Evolutionary conservation across 768 basidiomycete species (phyloP).

Genomic region (Hysterangium stoloniferum): DNA sequence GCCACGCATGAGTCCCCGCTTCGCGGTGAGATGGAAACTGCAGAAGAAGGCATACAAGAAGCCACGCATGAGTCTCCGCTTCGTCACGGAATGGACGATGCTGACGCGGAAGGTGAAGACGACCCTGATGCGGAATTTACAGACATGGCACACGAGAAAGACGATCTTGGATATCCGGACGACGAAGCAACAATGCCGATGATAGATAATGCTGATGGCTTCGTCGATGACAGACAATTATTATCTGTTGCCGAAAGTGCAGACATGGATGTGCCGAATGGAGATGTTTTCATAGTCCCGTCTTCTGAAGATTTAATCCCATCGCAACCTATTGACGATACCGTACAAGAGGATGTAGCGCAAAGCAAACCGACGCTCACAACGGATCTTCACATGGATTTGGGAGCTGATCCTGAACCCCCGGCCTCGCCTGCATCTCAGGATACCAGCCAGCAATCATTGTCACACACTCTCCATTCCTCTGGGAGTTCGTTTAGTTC

Average conservation of each 20-base stretch:
- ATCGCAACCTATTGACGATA: conserved; percentile 14
- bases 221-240: background rate
- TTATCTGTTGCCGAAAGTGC: background rate
- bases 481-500: conserved; percentile 27
- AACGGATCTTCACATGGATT: background rate
- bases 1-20: conserved; percentile 25
- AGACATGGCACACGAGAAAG: conserved; percentile 5
- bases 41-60: conserved; percentile 39
- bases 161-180: conserved; percentile 1
- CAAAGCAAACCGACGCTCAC: background rate
- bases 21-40: conserved; percentile 32
- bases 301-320: background rate
- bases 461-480: conserved; percentile 8
- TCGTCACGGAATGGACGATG: conserved; percentile 14
- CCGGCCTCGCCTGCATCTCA: conserved; percentile 51
- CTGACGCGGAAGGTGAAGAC: conserved; percentile 16
- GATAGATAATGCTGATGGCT: background rate
- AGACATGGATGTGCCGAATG: background rate
- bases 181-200: background rate
- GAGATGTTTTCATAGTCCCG: background rate
- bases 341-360: conserved; percentile 38
- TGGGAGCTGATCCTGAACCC: conserved; percentile 37
- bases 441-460: conserved; percentile 6
- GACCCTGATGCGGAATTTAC: background rate
- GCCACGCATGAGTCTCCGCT: background rate